Conservation (phyloP, 2,329 filamentous ascomycete genomes). For the Pseudogymnoascus sp. region DNA sequence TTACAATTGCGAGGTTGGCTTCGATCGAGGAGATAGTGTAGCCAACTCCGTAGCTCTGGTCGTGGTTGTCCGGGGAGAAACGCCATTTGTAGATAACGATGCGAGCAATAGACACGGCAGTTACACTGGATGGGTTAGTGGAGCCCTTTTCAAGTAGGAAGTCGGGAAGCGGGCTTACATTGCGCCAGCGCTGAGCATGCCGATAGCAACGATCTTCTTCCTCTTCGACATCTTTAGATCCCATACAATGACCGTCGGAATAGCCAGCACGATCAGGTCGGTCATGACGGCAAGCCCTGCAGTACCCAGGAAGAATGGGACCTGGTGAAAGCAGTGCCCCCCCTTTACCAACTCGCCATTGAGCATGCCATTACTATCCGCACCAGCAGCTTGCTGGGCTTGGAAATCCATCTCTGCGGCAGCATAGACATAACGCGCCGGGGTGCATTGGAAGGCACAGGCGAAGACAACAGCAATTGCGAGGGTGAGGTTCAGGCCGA, state of each 20-base stretch:
- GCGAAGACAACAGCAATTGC: conserved; percentile 33
- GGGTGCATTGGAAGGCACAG: conserved; percentile 34
- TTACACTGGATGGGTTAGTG: conserved; percentile 14
- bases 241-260: conserved; percentile 20
- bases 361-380: conserved; percentile 14
- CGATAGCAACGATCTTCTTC: conserved; percentile 16
- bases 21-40: conserved; percentile 20
- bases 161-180: conserved; percentile 10
- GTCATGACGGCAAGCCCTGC: conserved; percentile 19
- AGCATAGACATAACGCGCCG: conserved; percentile 14
- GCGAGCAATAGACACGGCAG: conserved; percentile 16
- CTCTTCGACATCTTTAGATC: conserved; percentile 15
- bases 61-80: conserved; percentile 13
- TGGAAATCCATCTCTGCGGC: conserved; percentile 12
- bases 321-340: conserved; percentile 17
- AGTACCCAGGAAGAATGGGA: conserved; percentile 15
- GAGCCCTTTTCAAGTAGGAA: neutral
- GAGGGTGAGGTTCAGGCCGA: conserved; percentile 24
- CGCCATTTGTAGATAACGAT: conserved; percentile 13
- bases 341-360: conserved; percentile 16
- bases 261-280: conserved; percentile 18
- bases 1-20: conserved; percentile 17
- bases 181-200: conserved; percentile 13
- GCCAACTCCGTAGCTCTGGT: conserved; percentile 15
- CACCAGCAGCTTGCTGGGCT: conserved; percentile 8